Evolutionary conservation across 2,329 filamentous ascomycete genomes (phyloP), one percentile per base, ranked within the genome.

Genomic region (Akanthomyces lecanii): DNA sequence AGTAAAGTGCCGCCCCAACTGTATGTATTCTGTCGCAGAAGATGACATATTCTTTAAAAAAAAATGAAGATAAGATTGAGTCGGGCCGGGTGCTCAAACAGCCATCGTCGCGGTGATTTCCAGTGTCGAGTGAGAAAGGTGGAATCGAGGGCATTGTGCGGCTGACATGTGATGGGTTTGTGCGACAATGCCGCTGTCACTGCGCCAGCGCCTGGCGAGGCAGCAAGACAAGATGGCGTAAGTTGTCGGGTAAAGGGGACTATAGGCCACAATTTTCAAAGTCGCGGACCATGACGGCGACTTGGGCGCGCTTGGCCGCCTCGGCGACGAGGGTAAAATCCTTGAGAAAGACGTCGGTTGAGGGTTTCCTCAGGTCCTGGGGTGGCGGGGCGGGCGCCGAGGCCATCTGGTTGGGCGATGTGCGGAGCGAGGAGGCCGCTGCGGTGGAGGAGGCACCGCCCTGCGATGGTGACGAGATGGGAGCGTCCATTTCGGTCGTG

Each of bases 301-400:
- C 90, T 76, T 97, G 92, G 11, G 94, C 94, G 48, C 93, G 83
- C 77, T 96, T 97, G 50, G 92, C 94, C 2, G 94, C 94, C 79
- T 98, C 94, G 42, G 93, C 93, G 48, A 97, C 84, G 36, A 97
- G 84, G 64, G 85, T 94, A 71, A 94, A 91, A 75, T 96, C 89
- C 70, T 88, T 86, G 65, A 96, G 82, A 72, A 92, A 92, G 33
- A 77, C 67, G 61, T 85, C 83, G 58, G 82, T 81, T 16, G 80
- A 81, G 1, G 78, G 71, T 1, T 72, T 61, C 68, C 75, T 74
- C 64, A 64, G 55, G 65, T 71, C 71, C 38, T 51, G 23, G 65
- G 71, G 71, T 47, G 70, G 66, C 36, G 71, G 66, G 21, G 71
- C 70, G 51, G 69, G 70, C 50, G 64, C 66, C 38, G 74, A 70